These are phyloP conservation scores for Microbotryum scabiosae DNA, from an alignment of 1,284 basidiomycete genomes.

Conservation along the genomic window DNA sequence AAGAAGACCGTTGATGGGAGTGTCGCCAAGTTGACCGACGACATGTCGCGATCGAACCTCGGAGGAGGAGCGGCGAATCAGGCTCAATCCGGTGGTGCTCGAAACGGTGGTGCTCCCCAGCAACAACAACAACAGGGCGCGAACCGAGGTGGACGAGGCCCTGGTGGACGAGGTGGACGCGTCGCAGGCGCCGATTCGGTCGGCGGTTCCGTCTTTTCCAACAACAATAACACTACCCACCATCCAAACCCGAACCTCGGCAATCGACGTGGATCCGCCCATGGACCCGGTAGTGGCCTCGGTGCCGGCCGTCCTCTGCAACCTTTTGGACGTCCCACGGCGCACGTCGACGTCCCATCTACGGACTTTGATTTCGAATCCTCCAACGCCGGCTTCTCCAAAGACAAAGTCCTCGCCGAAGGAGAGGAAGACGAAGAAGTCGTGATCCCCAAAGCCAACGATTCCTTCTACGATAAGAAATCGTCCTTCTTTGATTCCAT, in stretches of 20 bases:
- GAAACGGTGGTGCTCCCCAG: neutral
- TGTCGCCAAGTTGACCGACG: constrained; percentile 26
- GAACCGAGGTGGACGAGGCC: neutral
- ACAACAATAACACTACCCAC: neutral
- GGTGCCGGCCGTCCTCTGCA: constrained; percentile 1
- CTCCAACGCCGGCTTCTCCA: constrained; percentile 34
- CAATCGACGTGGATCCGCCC: neutral
- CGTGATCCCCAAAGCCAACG: constrained; percentile 14
- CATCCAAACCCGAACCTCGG: neutral
- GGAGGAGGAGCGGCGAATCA: neutral
- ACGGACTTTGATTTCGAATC: constrained; percentile 36
- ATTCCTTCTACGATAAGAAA: constrained; percentile 32
- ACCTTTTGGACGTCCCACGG: neutral
- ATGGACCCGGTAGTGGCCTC: no score
- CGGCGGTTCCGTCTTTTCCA: constrained; percentile 6
- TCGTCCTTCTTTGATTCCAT: constrained; percentile 37
- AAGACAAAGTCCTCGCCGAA: constrained; percentile 4
- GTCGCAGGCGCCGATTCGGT: neutral
- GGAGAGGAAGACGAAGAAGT: constrained; percentile 26
- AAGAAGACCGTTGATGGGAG: constrained; percentile 12
- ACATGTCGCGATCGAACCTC: constrained; percentile 19
- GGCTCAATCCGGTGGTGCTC: neutral
- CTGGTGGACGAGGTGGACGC: neutral
- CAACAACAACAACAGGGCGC: constrained; percentile 7
- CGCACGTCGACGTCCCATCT: constrained; percentile 17